Percentiles rank a stretch among this genome's conserved stretches.
These are phyloP conservation scores for Tuctoria greenei DNA, from an alignment of 176 grass and related monocot species.

Conservation along the genomic window DNA sequence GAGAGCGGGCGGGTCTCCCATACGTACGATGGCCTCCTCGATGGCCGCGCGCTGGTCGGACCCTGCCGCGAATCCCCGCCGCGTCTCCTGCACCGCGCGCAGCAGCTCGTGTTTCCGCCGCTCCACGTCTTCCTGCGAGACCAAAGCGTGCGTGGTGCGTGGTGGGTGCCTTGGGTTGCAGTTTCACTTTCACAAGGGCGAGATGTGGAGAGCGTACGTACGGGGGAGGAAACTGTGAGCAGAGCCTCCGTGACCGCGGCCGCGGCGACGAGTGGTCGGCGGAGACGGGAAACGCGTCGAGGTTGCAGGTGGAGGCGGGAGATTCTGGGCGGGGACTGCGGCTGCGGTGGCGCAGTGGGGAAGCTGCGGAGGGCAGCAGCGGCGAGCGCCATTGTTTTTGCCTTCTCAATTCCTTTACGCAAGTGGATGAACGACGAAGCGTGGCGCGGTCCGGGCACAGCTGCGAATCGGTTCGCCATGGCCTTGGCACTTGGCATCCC, in stretches of 20 bases:
- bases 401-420: not conserved
- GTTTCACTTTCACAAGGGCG: not conserved
- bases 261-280: not conserved
- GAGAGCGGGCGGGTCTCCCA: not conserved
- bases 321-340: not conserved
- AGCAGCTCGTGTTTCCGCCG: constrained; percentile 74
- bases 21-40: constrained; percentile 76
- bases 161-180: too few species aligned
- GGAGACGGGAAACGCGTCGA: not conserved
- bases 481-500: not conserved
- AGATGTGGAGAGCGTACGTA: not conserved
- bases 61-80: constrained; percentile 54
- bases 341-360: not conserved
- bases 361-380: constrained; percentile 31
- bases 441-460: constrained; percentile 1
- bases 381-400: constrained; percentile 46
- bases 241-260: constrained; percentile 1
- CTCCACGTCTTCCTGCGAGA: constrained; percentile 55
- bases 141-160: not conserved
- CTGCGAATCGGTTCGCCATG: constrained; percentile 1
- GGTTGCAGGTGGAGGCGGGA: not conserved
- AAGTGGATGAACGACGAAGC: constrained; percentile 1
- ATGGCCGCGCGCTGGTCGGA: constrained; percentile 79
- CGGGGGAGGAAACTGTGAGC: constrained; percentile 20
- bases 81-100: constrained; percentile 72